Evolutionary conservation across 192 early-diverging fungal species (phyloP).

Genomic region (Lunasporangiospora selenospora): DNA sequence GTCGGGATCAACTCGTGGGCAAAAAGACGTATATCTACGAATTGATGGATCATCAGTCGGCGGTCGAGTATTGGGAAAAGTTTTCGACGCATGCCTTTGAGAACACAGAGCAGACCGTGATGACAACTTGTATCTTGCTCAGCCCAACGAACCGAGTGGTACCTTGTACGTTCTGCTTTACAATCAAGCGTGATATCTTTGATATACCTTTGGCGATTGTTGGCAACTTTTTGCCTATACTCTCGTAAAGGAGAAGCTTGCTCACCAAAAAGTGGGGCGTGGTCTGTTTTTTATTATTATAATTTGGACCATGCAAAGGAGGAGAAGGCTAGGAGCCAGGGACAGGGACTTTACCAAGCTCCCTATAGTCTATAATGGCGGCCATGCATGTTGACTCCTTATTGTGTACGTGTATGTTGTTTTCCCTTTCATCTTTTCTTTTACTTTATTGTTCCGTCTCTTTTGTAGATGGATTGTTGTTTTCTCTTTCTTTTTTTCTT

Average conservation of each 20-base stretch:
- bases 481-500: neutral
- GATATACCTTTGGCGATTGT: conserved; percentile 90
- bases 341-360: no score
- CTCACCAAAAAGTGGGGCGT: neutral
- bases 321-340: no score
- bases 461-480: neutral
- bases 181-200: conserved; percentile 97
- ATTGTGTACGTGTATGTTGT: neutral
- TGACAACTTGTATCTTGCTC: conserved; percentile 87
- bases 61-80: conserved; percentile 95
- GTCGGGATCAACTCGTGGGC: conserved; percentile 78
- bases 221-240: conserved; percentile 63
- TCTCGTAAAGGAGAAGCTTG: conserved; percentile 33
- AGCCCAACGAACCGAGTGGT: conserved; percentile 74
- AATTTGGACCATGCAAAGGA: no score
- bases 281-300: neutral
- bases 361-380: no score
- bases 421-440: neutral
- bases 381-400: no score
- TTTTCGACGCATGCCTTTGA: conserved; percentile 94
- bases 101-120: conserved; percentile 87
- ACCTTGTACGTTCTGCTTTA: conserved; percentile 95
- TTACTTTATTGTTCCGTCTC: neutral
- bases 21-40: conserved; percentile 88
- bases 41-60: conserved; percentile 92